Evolutionary conservation across 1,284 basidiomycete genomes (phyloP).

Genomic region (Waitea zeae): DNA sequence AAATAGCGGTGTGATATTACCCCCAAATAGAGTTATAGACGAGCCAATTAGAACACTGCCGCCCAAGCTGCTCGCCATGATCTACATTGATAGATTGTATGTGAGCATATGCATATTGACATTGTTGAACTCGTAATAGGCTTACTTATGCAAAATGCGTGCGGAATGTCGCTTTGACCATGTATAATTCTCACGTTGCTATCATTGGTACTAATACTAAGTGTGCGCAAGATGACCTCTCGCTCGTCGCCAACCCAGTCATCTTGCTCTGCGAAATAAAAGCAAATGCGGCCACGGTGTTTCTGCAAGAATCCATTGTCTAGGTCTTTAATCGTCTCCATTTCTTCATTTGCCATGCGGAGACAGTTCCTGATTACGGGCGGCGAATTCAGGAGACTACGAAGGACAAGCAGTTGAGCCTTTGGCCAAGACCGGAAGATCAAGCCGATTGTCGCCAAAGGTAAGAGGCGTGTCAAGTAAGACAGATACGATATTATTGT

Average conservation of each 20-base stretch:
- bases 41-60: constrained; percentile 33
- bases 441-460: constrained; percentile 12
- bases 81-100: too few species aligned
- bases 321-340: constrained; percentile 30
- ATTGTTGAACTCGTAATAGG: constrained; percentile 3
- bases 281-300: constrained; percentile 21
- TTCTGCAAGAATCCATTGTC: constrained; percentile 23
- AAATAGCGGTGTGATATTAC: too few species aligned
- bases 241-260: constrained; percentile 40
- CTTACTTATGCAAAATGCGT: constrained; percentile 50
- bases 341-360: constrained; percentile 44
- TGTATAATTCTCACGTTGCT: constrained; percentile 21
- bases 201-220: constrained; percentile 12
- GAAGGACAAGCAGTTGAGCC: constrained; percentile 27
- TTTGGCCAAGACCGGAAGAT: constrained; percentile 24
- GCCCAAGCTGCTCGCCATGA: constrained; percentile 29
- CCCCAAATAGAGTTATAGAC: too few species aligned
- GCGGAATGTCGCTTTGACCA: constrained; percentile 28
- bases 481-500: constrained; percentile 21
- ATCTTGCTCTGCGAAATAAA: constrained; percentile 38
- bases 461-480: constrained; percentile 14
- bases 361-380: constrained; percentile 26
- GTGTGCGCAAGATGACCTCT: constrained; percentile 18
- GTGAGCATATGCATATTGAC: too few species aligned
- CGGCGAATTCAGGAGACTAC: constrained; percentile 26